phyloP scores from a whole-genome alignment of 2,329 filamentous ascomycete genomes.

The Fusarium fracticaudum region DNA sequence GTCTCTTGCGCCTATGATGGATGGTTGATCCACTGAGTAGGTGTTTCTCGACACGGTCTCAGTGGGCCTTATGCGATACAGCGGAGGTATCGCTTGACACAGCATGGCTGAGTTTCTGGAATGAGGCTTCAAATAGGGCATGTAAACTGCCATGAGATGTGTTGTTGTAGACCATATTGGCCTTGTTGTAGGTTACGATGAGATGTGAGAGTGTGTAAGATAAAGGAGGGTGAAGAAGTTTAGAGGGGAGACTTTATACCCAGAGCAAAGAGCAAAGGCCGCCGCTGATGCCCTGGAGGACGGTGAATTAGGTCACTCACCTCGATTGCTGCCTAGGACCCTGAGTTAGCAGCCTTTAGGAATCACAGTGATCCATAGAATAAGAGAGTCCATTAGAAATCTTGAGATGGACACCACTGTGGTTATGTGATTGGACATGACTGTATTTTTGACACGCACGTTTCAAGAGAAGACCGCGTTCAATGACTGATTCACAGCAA shows the following conservation, averaged over 20 bases:
- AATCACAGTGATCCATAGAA: too few species aligned
- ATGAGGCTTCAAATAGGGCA: not conserved
- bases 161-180: not conserved
- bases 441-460: not conserved
- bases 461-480: not conserved
- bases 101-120: not conserved
- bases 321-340: too few species aligned
- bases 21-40: not conserved
- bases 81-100: not conserved
- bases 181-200: fast-evolving
- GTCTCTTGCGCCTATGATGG: not conserved
- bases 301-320: not conserved
- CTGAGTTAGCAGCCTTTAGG: not conserved
- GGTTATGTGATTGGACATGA: not conserved
- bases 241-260: not conserved
- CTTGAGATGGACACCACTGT: not conserved
- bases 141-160: not conserved
- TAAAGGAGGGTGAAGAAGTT: not conserved
- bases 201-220: not conserved
- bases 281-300: not conserved
- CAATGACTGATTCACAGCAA: not conserved
- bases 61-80: not conserved
- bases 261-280: not conserved
- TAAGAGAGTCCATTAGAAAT: not conserved
- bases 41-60: not conserved